Percentiles rank a stretch among this genome's conserved stretches.
Evolutionary conservation across 2,329 filamentous ascomycete species (phyloP).

Genomic region (Cladosporium sphaerospermum): DNA sequence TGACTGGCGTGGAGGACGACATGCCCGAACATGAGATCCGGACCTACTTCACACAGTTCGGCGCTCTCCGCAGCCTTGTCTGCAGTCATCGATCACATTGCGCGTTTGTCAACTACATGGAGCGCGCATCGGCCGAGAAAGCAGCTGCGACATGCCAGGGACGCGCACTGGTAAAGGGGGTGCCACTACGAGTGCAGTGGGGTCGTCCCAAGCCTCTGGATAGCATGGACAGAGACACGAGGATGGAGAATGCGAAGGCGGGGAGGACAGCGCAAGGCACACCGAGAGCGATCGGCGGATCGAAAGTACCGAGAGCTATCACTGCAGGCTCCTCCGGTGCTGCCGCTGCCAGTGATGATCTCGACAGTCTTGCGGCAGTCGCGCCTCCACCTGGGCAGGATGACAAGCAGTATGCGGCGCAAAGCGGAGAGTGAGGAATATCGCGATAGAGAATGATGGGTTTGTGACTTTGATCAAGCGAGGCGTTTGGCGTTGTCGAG

Average conservation of each 20-base stretch:
- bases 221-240: constrained; percentile 80
- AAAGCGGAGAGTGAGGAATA: constrained; percentile 64
- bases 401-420: constrained; percentile 76
- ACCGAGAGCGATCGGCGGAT: constrained; percentile 20
- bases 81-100: constrained; percentile 97
- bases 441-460: neutral
- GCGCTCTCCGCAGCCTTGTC: constrained; percentile 84
- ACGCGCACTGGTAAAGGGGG: constrained; percentile 81
- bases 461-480: neutral
- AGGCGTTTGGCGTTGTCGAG: constrained; percentile 3
- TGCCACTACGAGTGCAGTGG: constrained; percentile 85
- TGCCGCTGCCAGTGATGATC: constrained; percentile 35
- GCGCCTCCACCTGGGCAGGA: constrained; percentile 73
- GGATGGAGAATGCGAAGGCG: constrained; percentile 73
- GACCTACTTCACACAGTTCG: constrained; percentile 81
- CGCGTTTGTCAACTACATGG: constrained; percentile 91
- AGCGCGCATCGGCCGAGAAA: constrained; percentile 74
- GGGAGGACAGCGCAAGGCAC: constrained; percentile 37
- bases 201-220: constrained; percentile 87
- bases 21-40: constrained; percentile 87
- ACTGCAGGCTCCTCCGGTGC: constrained; percentile 28
- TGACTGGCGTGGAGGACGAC: constrained; percentile 94
- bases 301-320: constrained; percentile 23
- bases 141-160: constrained; percentile 83
- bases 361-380: constrained; percentile 46